A percentile compares a stretch with the other conserved stretches of the same genome.
Conservation (phyloP, 768 basidiomycete species). For the Pleurotus tuoliensis region DNA sequence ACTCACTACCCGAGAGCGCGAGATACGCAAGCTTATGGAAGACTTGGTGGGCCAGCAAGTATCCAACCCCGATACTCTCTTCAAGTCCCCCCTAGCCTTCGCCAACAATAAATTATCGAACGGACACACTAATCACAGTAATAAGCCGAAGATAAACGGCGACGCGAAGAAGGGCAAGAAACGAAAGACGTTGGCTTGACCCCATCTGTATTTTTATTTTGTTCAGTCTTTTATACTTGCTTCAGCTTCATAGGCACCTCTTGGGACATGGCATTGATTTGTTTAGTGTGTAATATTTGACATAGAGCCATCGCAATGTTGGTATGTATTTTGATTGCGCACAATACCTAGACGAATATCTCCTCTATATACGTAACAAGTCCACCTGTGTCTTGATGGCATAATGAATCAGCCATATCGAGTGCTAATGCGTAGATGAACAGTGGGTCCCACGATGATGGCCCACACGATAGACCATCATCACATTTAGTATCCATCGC, state of each 20-base stretch:
- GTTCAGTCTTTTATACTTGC: conserved; percentile 13
- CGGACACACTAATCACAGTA: conserved; percentile 27
- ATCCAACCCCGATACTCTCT: conserved; percentile 29
- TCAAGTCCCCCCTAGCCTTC: conserved; percentile 29
- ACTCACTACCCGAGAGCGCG: conserved; percentile 72
- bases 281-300: conserved; percentile 3
- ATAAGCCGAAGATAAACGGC: conserved; percentile 35
- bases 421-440: background rate
- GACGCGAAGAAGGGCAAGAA: conserved; percentile 60
- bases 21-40: conserved; percentile 74
- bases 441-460: conserved; percentile 1
- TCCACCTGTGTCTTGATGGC: background rate
- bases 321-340: background rate
- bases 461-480: background rate
- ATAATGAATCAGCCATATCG: conserved; percentile 6
- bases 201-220: conserved; percentile 23
- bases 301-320: background rate
- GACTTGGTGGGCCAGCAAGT: conserved; percentile 57
- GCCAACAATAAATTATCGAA: conserved; percentile 40
- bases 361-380: background rate
- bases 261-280: background rate
- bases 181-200: conserved; percentile 38
- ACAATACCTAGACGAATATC: conserved; percentile 1
- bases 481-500: conserved; percentile 78
- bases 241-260: conserved; percentile 10